phyloP scores from a whole-genome alignment of 441 rosid species.

The Adansonia grandidieri region DNA sequence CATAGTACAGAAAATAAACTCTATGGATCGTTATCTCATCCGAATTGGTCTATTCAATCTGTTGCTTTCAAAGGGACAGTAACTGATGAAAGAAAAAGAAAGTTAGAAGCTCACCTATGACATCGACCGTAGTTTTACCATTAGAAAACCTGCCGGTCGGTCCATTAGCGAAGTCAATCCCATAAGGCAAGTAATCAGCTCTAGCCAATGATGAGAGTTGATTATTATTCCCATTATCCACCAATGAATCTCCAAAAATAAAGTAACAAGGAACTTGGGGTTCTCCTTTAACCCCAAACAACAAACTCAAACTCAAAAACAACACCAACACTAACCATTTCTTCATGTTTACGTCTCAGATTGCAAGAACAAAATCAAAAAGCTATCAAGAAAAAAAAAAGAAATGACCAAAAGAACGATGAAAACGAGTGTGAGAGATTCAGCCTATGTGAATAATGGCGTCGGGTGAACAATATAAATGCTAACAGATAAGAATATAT shows the following conservation, averaged over 20 bases:
- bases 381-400: neutral
- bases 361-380: neutral
- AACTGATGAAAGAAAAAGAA: neutral
- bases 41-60: neutral
- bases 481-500: neutral
- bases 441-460: neutral
- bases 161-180: constrained; percentile 57
- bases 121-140: constrained; percentile 67
- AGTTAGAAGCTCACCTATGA: constrained; percentile 42
- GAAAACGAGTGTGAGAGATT: constrained; percentile 29
- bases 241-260: constrained; percentile 69
- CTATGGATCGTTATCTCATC: neutral
- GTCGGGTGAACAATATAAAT: constrained; percentile 10
- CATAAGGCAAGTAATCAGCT: constrained; percentile 66
- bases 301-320: constrained; percentile 26
- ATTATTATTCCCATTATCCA: constrained; percentile 70
- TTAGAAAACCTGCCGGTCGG: constrained; percentile 66
- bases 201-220: constrained; percentile 50
- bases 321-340: constrained; percentile 38
- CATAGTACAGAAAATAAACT: neutral
- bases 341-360: constrained; percentile 37
- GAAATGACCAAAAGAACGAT: constrained; percentile 10
- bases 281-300: constrained; percentile 32
- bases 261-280: constrained; percentile 71
- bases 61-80: constrained; percentile 11